Base-by-base conservation (phyloP, 116 monocot species). In the Phalaenopsis hybrid region DNA sequence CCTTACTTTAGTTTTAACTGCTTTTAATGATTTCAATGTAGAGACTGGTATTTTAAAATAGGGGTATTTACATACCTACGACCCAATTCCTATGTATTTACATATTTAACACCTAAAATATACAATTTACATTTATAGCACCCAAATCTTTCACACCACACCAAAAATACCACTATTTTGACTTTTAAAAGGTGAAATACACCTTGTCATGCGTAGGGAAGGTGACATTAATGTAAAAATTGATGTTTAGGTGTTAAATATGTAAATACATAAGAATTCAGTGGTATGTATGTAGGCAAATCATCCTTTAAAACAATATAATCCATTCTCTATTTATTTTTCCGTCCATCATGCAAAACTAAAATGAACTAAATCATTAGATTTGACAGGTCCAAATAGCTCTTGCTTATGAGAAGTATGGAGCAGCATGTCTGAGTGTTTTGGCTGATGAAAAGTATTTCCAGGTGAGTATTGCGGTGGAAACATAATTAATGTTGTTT, bases 361-460 rank as follows among this genome's bases (percentile, higher is more conserved):
- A 15, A n/a, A 73, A 73, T 73, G 46, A 75, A 45, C 46, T 46
- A 13, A 72, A 34, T 37, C 25, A 72, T 75, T 75, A n/a, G 46
- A 21, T 75, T 75, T 75, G n/a, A 81, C 86, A 95, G 95, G 88
- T 95, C 72, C 51, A 87, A 80, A 91, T 95, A 78, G 95, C 95
- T 75, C 86, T 76, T 25, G 61, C 88, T 15, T 95, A 93, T 86
- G 88, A 93, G 85, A 79, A 85, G 82, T 87, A 91, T 90, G 95
- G 95, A 79, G 95, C 95, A 49, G 90, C 95, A 73, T 95, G 95
- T 85, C 85, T 95, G 45, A 95, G 95, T 82, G 87, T 95, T 79
- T 89, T 95, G 84, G 91, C 95, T 5, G 95, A 95, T 84, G 81
- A 88, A 70, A 93, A 95, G 80, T 91, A 89, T 75, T 95, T 95